Evolutionary conservation across 2,329 filamentous ascomycete species (phyloP), one percentile per base, ranked within the genome.

Genomic region (Fusarium anthophilum): DNA sequence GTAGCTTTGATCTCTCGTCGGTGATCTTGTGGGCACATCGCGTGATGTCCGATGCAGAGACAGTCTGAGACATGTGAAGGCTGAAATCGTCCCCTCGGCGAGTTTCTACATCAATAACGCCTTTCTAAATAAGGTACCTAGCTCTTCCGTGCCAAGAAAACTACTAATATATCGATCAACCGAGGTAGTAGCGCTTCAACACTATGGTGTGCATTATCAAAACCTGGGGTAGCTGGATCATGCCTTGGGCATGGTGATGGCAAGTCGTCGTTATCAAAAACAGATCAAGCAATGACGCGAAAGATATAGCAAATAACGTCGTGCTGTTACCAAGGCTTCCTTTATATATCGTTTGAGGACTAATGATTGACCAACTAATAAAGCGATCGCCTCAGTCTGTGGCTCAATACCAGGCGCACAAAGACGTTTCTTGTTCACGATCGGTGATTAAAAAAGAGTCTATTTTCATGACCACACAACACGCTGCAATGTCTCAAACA

Each of bases 11-110:
- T 70, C 62, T 72, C 55, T 59, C 43, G 58, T 59, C 53, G 37
- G 43, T 55, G 62, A 64, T 55, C 67, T 54, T 55, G 71, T 74
- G 62, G 65, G 56, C 61, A 60, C 56, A 64, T 68, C 71, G 56
- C 67, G 71, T 72, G 66, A 73, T 71, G 47, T 50, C 37, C 43
- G 30, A 47, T 43, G 63, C 39, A 59, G 28, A 50, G 44, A 30
- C 45, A 54, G 48, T 22, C 38, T 63, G 43, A 72, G 44, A 69
- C 72, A 74, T 69, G 68, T 74, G 55, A 74, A 69, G 50, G 37
- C 56, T 32, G 41, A 41, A 57, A 35, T 45, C 24, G 30, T 30
- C 30, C 28, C 48, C 55, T 62, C 51, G 43, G 55, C 20, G 45
- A 57, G 39, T 60, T 43, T 43, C 39, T 32, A 50, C 35, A 61